Evolutionary conservation across 768 basidiomycete species (phyloP).

Genomic region (Boletus bicolor): DNA sequence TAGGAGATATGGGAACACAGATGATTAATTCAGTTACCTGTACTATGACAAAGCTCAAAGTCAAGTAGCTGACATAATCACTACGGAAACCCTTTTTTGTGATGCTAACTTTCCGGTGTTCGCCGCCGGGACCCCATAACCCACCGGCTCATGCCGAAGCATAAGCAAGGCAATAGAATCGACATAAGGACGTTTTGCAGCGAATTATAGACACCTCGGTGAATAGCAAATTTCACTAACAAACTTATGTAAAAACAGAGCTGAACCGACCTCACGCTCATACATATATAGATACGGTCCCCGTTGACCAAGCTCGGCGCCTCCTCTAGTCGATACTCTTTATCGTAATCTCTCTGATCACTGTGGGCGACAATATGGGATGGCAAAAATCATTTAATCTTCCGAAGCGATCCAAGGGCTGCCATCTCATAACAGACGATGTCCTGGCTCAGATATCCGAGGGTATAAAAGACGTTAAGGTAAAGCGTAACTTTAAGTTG

Average conservation of each 20-base stretch:
- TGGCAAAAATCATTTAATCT: conserved; percentile 88
- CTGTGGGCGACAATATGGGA: conserved; percentile 50
- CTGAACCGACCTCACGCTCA: background rate
- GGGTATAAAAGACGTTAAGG: conserved; percentile 67
- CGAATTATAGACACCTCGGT: too few species aligned
- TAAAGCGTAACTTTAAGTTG: conserved; percentile 19
- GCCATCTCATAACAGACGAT: conserved; percentile 82
- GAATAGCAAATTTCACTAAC: too few species aligned
- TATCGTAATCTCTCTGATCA: background rate
- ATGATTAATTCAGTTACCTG: conserved; percentile 24
- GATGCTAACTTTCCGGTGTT: too few species aligned
- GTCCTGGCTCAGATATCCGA: conserved; percentile 62
- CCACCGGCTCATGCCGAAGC: too few species aligned
- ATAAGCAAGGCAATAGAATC: too few species aligned
- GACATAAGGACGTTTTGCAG: too few species aligned
- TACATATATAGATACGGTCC: background rate
- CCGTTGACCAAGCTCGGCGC: background rate
- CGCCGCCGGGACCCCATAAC: too few species aligned
- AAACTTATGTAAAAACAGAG: too few species aligned
- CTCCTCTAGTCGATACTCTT: background rate
- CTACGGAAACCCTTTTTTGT: too few species aligned
- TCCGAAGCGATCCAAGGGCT: conserved; percentile 53
- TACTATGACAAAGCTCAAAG: too few species aligned
- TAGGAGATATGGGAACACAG: conserved; percentile 29
- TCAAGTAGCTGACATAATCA: too few species aligned